Percentiles rank a stretch among this genome's conserved stretches.
Conservation (phyloP, 2,329 filamentous ascomycete genomes). For the Exophiala oligosperma region DNA sequence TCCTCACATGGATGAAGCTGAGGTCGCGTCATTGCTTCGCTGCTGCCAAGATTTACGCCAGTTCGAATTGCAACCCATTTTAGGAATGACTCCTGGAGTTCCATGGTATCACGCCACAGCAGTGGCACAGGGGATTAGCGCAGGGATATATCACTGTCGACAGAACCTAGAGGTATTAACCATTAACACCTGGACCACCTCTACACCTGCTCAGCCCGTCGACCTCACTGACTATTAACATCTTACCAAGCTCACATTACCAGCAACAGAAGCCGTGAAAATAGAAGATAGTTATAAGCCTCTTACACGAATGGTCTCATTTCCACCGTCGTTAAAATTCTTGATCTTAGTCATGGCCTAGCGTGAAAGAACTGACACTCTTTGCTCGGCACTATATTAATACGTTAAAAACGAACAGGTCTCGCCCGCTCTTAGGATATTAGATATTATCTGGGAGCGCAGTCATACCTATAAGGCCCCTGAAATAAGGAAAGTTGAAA, state of each 20-base stretch:
- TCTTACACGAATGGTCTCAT: background rate
- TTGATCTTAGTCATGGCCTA: background rate
- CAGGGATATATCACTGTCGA: background rate
- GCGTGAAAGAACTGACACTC: background rate
- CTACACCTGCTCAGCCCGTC: background rate
- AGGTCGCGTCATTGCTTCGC: background rate
- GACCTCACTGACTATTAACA: background rate
- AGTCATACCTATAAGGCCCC: background rate
- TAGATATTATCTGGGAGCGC: background rate
- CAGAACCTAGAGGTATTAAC: background rate
- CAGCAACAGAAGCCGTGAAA: background rate
- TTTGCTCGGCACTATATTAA: background rate
- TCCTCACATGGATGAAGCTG: background rate
- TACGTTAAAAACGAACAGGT: background rate
- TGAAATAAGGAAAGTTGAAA: background rate
- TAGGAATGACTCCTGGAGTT: background rate
- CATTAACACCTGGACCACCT: background rate
- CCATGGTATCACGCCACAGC: background rate
- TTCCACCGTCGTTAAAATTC: background rate
- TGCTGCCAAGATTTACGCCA: background rate
- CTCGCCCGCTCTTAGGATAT: background rate
- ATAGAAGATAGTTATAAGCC: background rate
- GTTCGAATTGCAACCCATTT: background rate
- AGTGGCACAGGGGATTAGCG: background rate
- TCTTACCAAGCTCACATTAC: background rate